phyloP scores from a whole-genome alignment of 305 asterid genomes.

The Fraxinus platypoda region DNA sequence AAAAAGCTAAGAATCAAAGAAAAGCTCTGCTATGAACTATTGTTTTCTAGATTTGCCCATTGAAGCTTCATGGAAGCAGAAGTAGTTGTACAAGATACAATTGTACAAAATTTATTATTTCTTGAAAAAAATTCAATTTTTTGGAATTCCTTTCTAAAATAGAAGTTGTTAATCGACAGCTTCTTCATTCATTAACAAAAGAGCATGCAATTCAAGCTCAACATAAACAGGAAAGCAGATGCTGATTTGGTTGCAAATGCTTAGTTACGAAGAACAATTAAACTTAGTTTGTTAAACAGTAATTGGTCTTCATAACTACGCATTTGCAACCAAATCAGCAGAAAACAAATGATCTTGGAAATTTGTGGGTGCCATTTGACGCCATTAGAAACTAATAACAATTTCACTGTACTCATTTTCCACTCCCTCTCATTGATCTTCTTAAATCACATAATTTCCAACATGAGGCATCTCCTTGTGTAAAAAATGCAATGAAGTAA shows the following conservation, averaged over 20 bases:
- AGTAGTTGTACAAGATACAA: not conserved
- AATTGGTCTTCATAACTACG: not conserved
- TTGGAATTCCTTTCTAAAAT: not conserved
- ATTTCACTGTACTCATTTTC: slow-evolving; percentile 11
- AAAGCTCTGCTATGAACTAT: not conserved
- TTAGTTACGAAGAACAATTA: not conserved
- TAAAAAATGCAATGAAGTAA: not conserved
- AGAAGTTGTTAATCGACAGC: not conserved
- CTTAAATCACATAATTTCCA: not conserved
- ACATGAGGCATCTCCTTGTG: not conserved
- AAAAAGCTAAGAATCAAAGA: slow-evolving; percentile 17
- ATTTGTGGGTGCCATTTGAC: slow-evolving; percentile 7
- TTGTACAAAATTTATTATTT: not conserved
- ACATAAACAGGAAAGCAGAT: not conserved
- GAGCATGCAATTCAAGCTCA: not conserved
- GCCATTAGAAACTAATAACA: not conserved
- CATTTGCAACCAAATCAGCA: slow-evolving; percentile 3
- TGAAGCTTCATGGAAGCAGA: not conserved
- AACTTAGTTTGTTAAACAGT: not conserved
- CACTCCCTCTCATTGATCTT: not conserved
- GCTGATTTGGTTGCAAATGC: not conserved
- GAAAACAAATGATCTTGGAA: slow-evolving; percentile 4
- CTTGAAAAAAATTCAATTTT: not conserved
- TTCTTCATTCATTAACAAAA: not conserved
- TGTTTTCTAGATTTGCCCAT: not conserved